Base-by-base conservation (phyloP, 768 basidiomycete species). In the Mycena belliarum region DNA sequence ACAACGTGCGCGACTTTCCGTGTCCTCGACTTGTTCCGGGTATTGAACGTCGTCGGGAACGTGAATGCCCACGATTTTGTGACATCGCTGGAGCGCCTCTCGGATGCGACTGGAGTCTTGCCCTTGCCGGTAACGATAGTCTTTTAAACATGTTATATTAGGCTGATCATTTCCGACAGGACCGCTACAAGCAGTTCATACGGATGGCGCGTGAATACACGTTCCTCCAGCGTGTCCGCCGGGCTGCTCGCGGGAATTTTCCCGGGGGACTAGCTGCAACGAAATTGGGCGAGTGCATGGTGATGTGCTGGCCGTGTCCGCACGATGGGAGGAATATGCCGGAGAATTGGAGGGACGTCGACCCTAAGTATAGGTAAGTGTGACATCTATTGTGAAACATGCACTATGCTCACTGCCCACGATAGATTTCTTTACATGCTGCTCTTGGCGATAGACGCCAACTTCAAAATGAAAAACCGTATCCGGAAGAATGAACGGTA, bases 371-470 rank as follows among this genome's bases (percentile, higher is more conserved):
- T 29, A 21, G 49, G 44, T 35, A 24, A 45, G 40, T 32, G 6
- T 21, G 7, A n/a, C 10, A 47, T 20, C 10, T 47, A 14, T 52
- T 32, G 9, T 12, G 18, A 16, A 35, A 25, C 25, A 21, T n/a
- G n/a, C n/a, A 16, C 12, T 35, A 4, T 16, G 35, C 6, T 12
- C 7, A 32, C 29, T 32, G 29, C 6, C 29, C 7, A 32, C 7
- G 12, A 35, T 8, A 70, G 69, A 26, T 70, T 44, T 37, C 42
- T 69, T 0, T 68, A 65, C 45, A 56, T 41, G 18, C 47, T 67
- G 0, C 29, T 66, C 24, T 33, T 70, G 23, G 59, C 68, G 7
- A 44, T 69, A 18, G 69, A 70, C 59, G 69, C 69, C 6, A 69
- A 69, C 42, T 71, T 71, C 50, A 49, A 56, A 5, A 49, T 70